Evolutionary conservation across 1,284 basidiomycete species (phyloP).

Genomic region (Boletus mariae): DNA sequence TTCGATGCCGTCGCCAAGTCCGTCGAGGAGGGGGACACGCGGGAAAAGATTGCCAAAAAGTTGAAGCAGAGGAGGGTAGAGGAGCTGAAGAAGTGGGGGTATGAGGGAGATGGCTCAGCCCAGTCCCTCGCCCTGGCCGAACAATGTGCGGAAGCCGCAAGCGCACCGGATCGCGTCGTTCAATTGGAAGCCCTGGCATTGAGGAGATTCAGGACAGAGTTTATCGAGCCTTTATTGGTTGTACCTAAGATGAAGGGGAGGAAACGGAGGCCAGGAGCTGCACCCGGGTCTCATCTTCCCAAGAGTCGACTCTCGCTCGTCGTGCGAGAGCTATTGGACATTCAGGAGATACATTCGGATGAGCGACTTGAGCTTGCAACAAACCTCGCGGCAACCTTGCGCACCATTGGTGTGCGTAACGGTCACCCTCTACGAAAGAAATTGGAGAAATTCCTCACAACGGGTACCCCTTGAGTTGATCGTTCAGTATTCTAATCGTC

Average conservation of each 20-base stretch:
- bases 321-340: constrained; percentile 60
- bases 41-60: constrained; percentile 53
- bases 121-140: constrained; percentile 54
- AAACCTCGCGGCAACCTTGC: constrained; percentile 50
- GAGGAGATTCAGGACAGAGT: constrained; percentile 66
- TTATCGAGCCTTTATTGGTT: constrained; percentile 64
- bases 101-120: constrained; percentile 46
- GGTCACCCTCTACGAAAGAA: constrained; percentile 65
- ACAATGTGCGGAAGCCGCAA: constrained; percentile 69
- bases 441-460: constrained; percentile 49
- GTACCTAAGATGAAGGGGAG: constrained; percentile 57
- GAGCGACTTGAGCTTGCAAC: constrained; percentile 45
- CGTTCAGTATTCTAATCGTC: background rate
- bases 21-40: constrained; percentile 48
- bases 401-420: constrained; percentile 51
- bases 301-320: constrained; percentile 65
- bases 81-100: constrained; percentile 71
- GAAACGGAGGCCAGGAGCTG: constrained; percentile 41
- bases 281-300: constrained; percentile 38
- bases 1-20: constrained; percentile 59
- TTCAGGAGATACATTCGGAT: constrained; percentile 43
- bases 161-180: constrained; percentile 59
- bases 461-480: constrained; percentile 10
- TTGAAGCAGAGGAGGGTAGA: constrained; percentile 54
- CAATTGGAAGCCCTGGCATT: constrained; percentile 59